Base-by-base conservation (phyloP, 345 rosid genomes). In the Eucalyptus regnans region DNA sequence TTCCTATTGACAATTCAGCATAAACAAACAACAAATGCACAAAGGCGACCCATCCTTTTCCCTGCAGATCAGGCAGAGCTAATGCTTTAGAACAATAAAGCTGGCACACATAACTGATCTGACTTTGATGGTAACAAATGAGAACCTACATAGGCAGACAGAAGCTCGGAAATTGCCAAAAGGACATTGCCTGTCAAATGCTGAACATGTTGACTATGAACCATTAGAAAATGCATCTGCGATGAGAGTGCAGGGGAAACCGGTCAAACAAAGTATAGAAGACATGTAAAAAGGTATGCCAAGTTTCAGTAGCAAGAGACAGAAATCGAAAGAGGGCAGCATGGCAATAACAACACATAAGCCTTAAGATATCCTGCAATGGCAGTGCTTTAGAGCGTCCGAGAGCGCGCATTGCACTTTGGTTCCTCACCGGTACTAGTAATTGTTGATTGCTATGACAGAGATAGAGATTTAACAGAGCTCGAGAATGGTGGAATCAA, bases 181-280 rank as follows among this genome's bases (percentile, higher is more conserved):
- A 97, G 95, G 86, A 96, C 88, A 88, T 93, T 95, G 90, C 95
- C 95, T 11, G 92, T 94, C 92, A 93, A 90, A 94, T 96, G 97
- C 88, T 90, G 95, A 93, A 95, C 86, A 90, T 91, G 95, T 13
- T 60, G 93, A 89, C 87, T 94, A 90, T 91, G 93, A 52, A 91
- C 88, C 31, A 90, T 90, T 48, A 95, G 89, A 89, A 94, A 92
- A 90, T 85, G 58, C 87, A 94, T 92, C 99, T 97, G 94, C 89
- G 18, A 87, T 50, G 86, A 81, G 88, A 86, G 50, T 11, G 66
- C 88, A 86, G 87, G 48, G 79, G 48, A 86, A 48, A 49, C 76
- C 48, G 43, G 71, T 6, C 86, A 50, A 22, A 84, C 49, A 87
- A 31, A n/a, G 87, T 86, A 86, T n/a, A 56, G 44, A 44, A 51